Evolutionary conservation across 257 asterid genomes (phyloP).

Genomic region (Capsicum baccatum): DNA sequence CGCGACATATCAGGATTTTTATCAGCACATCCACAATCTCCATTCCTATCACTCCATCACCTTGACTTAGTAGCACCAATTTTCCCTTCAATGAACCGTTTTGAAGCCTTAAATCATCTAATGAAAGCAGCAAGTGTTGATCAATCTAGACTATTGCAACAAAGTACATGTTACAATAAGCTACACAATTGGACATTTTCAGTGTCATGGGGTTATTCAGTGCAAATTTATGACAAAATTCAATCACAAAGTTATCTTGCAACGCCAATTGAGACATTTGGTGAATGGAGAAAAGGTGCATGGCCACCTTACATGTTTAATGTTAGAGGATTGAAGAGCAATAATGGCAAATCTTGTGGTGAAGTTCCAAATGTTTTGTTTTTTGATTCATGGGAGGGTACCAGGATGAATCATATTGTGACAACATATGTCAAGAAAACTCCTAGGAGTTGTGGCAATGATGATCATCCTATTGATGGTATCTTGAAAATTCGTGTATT

Average conservation of each 20-base stretch:
- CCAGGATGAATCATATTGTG: background rate
- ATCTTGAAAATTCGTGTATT: constrained; percentile 36
- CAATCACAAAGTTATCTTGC: constrained; percentile 20
- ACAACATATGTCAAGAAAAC: constrained; percentile 30
- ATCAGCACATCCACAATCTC: constrained; percentile 33
- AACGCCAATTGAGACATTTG: constrained; percentile 34
- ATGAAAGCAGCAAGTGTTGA: constrained; percentile 27
- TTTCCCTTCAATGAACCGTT: constrained; percentile 29
- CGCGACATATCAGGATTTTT: constrained; percentile 35
- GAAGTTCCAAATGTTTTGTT: constrained; percentile 40
- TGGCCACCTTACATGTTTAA: constrained; percentile 39
- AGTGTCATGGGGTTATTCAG: constrained; percentile 29
- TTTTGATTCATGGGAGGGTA: constrained; percentile 33
- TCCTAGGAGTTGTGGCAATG: constrained; percentile 27
- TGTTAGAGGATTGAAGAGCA: background rate
- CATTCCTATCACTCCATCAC: constrained; percentile 30
- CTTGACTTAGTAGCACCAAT: constrained; percentile 28
- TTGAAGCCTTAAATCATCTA: constrained; percentile 29
- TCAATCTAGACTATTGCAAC: constrained; percentile 28
- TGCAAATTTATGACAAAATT: constrained; percentile 23
- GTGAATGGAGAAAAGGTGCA: constrained; percentile 32
- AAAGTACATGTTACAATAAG: constrained; percentile 22
- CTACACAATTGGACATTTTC: constrained; percentile 28
- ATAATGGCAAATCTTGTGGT: constrained; percentile 32
- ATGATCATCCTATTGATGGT: constrained; percentile 31